Conservation (phyloP, 108 stramenopile genomes). For the Skeletonema menzelii region DNA sequence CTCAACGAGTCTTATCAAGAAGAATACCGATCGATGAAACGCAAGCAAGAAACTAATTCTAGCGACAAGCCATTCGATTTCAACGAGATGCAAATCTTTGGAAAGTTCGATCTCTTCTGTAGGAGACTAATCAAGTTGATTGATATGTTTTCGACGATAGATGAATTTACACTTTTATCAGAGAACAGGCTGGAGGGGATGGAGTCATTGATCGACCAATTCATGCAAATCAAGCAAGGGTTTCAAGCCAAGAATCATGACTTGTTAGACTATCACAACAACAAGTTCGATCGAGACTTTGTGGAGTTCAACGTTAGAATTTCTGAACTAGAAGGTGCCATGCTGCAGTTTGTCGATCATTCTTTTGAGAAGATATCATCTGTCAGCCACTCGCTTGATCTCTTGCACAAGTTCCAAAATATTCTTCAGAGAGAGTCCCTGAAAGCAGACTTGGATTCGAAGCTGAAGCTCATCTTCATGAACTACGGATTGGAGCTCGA, state of each 20-base stretch:
- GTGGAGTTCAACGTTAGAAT: constrained; percentile 91
- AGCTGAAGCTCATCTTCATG: constrained; percentile 90
- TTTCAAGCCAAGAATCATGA: constrained; percentile 84
- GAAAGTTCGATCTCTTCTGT: constrained; percentile 90
- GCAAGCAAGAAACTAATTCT: constrained; percentile 74
- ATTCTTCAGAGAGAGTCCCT: constrained; percentile 89
- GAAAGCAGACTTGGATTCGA: constrained; percentile 83
- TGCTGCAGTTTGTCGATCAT: constrained; percentile 89
- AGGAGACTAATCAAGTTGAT: constrained; percentile 89
- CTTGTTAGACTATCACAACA: constrained; percentile 88
- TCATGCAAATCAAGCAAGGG: constrained; percentile 73
- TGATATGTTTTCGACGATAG: constrained; percentile 89
- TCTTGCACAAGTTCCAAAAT: constrained; percentile 82
- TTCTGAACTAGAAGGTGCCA: constrained; percentile 67
- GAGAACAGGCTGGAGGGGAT: constrained; percentile 90
- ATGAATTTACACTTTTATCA: constrained; percentile 78
- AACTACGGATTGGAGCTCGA: constrained; percentile 93
- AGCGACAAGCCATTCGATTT: constrained; percentile 91
- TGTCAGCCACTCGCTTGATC: constrained; percentile 80
- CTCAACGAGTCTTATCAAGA: constrained; percentile 91
- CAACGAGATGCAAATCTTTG: constrained; percentile 87
- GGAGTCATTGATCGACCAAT: constrained; percentile 81
- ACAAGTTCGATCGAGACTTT: constrained; percentile 87
- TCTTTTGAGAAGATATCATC: constrained; percentile 89
- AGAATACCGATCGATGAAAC: constrained; percentile 83